Percentiles rank a stretch among this genome's conserved stretches.
These are phyloP conservation scores for Sporothrix brasiliensis DNA, from an alignment of 2,329 filamentous ascomycete genomes.

Conservation along the genomic window DNA sequence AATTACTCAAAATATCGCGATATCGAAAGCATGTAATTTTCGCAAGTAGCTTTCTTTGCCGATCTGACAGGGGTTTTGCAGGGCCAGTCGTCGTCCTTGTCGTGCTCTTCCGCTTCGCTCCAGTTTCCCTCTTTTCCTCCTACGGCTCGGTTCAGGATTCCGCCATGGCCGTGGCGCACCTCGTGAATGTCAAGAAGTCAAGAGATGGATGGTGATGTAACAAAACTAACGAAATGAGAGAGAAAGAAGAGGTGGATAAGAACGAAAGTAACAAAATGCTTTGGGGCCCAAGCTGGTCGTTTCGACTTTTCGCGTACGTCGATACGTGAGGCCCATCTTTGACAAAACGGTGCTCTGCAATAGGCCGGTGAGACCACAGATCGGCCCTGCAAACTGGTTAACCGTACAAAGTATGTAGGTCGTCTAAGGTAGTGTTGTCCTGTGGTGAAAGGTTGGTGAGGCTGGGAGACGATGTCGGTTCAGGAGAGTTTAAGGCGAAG, in stretches of 20 bases:
- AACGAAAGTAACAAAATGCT: slow-evolving; percentile 3
- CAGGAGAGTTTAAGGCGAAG: background rate
- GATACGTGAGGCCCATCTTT: slow-evolving; percentile 5
- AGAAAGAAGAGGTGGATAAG: background rate
- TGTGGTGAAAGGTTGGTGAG: slow-evolving; percentile 1
- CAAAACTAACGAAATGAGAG: background rate
- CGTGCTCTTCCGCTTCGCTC: background rate
- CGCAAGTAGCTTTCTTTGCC: background rate
- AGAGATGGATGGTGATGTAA: background rate
- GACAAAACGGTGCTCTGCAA: slow-evolving; percentile 12
- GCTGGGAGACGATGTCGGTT: background rate
- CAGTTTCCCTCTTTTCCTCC: too few relatives aligned
- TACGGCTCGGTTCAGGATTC: background rate
- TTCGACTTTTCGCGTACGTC: background rate
- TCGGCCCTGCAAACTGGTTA: background rate
- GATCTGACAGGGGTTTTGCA: slow-evolving; percentile 18
- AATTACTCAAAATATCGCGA: slow-evolving; percentile 11
- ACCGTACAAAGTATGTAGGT: too few relatives aligned
- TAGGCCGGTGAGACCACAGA: slow-evolving; percentile 5
- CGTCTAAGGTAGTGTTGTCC: too few relatives aligned
- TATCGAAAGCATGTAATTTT: background rate
- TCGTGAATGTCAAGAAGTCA: background rate
- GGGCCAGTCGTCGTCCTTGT: background rate
- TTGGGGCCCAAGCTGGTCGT: background rate
- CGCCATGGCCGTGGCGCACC: background rate